Percentiles rank a stretch among this genome's conserved stretches.
Conservation (phyloP, 2,329 filamentous ascomycete species). For the Xylariomycetidae sp. region DNA sequence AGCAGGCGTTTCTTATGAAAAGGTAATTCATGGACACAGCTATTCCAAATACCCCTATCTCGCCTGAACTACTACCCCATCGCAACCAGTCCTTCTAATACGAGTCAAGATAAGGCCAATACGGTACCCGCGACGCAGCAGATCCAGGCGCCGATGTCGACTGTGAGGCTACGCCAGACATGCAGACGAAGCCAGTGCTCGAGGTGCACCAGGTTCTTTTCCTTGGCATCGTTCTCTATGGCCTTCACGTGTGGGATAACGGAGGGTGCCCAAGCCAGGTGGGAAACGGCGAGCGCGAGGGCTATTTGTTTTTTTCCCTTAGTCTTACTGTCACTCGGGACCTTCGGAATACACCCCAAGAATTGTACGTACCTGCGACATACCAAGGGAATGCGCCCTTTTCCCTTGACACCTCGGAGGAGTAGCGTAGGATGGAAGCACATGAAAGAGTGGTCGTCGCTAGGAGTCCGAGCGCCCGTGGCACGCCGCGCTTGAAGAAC, state of each 20-base stretch:
- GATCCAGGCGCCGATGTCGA: conserved; percentile 8
- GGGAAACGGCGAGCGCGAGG: conserved; percentile 4
- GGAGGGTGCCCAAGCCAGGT: conserved; percentile 6
- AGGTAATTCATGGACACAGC: no score
- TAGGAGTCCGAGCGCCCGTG: conserved; percentile 8
- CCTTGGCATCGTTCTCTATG: conserved; percentile 9
- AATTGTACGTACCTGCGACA: conserved; percentile 9
- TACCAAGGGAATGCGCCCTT: conserved; percentile 6
- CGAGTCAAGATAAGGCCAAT: no score
- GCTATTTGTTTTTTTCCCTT: no score
- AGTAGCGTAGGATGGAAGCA: conserved; percentile 4
- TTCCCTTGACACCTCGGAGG: not conserved
- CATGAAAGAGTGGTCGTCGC: conserved; percentile 6
- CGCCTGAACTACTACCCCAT: no score
- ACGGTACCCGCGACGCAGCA: conserved; percentile 11
- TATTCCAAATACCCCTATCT: no score
- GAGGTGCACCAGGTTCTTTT: conserved; percentile 9
- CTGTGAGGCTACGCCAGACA: conserved; percentile 9
- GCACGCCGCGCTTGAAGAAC: conserved; percentile 7
- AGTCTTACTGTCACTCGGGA: no score
- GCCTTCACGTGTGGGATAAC: conserved; percentile 6
- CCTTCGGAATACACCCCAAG: no score
- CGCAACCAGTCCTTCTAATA: no score
- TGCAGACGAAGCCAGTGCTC: conserved; percentile 9
- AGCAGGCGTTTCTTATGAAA: no score